These are phyloP conservation scores for Boletus subcaerulescens DNA, from an alignment of 768 basidiomycete species.

Conservation along the genomic window DNA sequence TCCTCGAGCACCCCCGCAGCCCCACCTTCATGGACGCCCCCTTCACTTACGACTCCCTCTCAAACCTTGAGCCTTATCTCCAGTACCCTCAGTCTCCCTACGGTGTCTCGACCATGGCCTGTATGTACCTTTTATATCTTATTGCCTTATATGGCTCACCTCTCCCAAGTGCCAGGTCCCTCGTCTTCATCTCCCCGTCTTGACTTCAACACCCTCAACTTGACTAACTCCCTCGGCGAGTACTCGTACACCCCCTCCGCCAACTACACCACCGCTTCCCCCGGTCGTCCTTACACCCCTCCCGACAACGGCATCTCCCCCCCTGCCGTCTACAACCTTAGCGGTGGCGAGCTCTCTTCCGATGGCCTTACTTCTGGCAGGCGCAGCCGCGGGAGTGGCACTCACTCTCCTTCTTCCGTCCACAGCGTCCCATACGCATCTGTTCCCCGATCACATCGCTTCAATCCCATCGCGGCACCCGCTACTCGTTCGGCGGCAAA, in stretches of 20 bases:
- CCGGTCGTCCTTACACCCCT: conserved; percentile 68
- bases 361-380: conserved; percentile 63
- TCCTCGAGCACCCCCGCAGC: conserved; percentile 50
- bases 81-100: conserved; percentile 68
- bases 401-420: conserved; percentile 48
- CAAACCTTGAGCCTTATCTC: conserved; percentile 54
- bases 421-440: conserved; percentile 54
- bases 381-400: conserved; percentile 69
- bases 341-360: conserved; percentile 70
- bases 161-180: conserved; percentile 47
- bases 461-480: conserved; percentile 64
- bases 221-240: conserved; percentile 54
- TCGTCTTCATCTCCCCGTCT: conserved; percentile 55
- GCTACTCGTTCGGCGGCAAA: conserved; percentile 53
- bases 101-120: conserved; percentile 55
- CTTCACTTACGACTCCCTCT: conserved; percentile 45
- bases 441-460: conserved; percentile 73
- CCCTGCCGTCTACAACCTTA: conserved; percentile 68
- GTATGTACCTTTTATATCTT: conserved; percentile 41
- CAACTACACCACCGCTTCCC: conserved; percentile 51
- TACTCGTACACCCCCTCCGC: conserved; percentile 55
- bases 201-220: conserved; percentile 60
- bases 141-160: conserved; percentile 5
- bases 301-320: conserved; percentile 66
- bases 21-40: conserved; percentile 49